Conservation (phyloP, 2,329 filamentous ascomycete species). For the Aureobasidium sp. region DNA sequence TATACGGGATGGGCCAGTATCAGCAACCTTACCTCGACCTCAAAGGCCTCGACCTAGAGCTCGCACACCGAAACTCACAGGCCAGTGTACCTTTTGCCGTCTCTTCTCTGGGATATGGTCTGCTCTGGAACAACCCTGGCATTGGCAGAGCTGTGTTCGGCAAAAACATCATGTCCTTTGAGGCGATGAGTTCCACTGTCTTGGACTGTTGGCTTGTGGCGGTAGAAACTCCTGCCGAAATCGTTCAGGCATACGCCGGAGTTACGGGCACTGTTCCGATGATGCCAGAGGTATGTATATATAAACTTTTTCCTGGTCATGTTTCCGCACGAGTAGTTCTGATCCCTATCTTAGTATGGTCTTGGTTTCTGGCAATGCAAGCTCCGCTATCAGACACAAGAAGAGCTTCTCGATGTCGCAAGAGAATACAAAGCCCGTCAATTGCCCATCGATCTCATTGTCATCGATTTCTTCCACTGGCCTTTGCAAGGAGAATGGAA, state of each 20-base stretch:
- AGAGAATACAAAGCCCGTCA: constrained; percentile 48
- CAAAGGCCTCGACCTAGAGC: constrained; percentile 54
- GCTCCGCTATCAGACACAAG: constrained; percentile 56
- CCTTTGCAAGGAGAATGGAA: constrained; percentile 58
- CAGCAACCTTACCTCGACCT: constrained; percentile 56
- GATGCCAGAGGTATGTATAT: constrained; percentile 45
- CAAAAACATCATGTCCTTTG: constrained; percentile 53
- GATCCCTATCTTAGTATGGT: constrained; percentile 25
- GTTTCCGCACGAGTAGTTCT: neutral
- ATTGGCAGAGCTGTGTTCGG: constrained; percentile 54
- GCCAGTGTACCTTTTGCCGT: constrained; percentile 56
- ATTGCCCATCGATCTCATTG: constrained; percentile 56
- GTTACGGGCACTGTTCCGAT: constrained; percentile 53
- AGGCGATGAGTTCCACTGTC: constrained; percentile 48
- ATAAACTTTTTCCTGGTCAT: neutral
- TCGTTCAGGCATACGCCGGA: constrained; percentile 47
- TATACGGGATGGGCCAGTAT: constrained; percentile 64
- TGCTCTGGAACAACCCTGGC: constrained; percentile 59
- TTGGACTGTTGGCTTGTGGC: constrained; percentile 60
- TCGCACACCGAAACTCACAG: constrained; percentile 59
- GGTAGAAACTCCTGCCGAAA: constrained; percentile 46
- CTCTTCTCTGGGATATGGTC: constrained; percentile 52
- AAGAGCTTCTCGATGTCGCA: constrained; percentile 52
- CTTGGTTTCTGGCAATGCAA: constrained; percentile 64
- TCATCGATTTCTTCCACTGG: constrained; percentile 63